phyloP scores from a whole-genome alignment of 2,329 filamentous ascomycete species.

The Cucurbitaria berberidis region DNA sequence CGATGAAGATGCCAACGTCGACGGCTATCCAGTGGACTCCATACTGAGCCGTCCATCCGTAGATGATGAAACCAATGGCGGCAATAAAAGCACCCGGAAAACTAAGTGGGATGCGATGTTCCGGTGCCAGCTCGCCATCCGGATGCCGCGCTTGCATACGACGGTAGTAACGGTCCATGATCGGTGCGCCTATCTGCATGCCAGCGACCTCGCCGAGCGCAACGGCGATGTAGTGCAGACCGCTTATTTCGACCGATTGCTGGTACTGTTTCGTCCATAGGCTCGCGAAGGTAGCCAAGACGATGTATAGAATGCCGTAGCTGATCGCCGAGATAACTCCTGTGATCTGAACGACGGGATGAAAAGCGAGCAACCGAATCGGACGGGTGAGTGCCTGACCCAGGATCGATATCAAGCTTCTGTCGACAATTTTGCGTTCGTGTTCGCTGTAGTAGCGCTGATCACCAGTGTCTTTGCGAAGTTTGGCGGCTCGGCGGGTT shows the following conservation, averaged over 20 bases:
- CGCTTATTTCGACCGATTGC: conserved; percentile 24
- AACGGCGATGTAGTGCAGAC: conserved; percentile 32
- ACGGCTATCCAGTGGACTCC: conserved; percentile 46
- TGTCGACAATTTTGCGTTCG: conserved; percentile 27
- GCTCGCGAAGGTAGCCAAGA: conserved; percentile 37
- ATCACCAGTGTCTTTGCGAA: conserved; percentile 62
- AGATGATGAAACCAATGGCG: conserved; percentile 29
- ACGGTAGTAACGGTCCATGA: conserved; percentile 19
- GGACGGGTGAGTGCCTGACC: conserved; percentile 55
- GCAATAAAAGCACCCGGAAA: conserved; percentile 28
- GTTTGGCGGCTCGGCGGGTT: conserved; percentile 29
- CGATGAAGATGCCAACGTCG: conserved; percentile 56
- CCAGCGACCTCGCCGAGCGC: conserved; percentile 61
- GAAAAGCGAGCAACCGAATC: conserved; percentile 61
- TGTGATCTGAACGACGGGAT: conserved; percentile 58
- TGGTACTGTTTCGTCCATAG: conserved; percentile 33
- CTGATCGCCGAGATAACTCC: conserved; percentile 33
- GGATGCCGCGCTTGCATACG: conserved; percentile 47
- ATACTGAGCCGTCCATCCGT: conserved; percentile 36
- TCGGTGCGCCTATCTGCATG: conserved; percentile 63
- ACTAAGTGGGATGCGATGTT: conserved; percentile 29
- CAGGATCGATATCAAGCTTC: conserved; percentile 49
- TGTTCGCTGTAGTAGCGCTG: conserved; percentile 64
- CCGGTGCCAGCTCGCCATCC: conserved; percentile 52
- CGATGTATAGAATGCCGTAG: conserved; percentile 49